Evolutionary conservation across 2,329 filamentous ascomycete genomes (phyloP).

Genomic region (Trichoderma endophyticum): DNA sequence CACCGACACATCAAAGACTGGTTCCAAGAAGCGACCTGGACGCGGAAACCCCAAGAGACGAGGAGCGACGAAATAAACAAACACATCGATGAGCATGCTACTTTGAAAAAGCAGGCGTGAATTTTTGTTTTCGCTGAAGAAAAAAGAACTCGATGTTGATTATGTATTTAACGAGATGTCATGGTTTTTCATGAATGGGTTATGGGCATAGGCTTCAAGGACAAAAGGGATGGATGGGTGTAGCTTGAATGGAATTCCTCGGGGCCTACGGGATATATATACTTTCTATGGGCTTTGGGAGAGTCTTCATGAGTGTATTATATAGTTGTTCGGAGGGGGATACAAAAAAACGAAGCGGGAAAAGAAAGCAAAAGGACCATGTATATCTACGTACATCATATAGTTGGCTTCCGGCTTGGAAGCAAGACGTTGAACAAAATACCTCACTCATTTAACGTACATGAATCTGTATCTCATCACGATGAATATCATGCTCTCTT

Average conservation of each 20-base stretch:
- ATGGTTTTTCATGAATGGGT: constrained; percentile 12
- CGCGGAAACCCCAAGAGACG: constrained; percentile 56
- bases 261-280: background rate
- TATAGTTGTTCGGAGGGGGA: constrained; percentile 9
- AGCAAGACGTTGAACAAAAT: constrained; percentile 16
- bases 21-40: constrained; percentile 53
- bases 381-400: constrained; percentile 12
- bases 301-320: constrained; percentile 14
- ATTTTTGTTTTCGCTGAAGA: background rate
- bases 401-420: constrained; percentile 4
- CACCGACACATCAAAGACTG: constrained; percentile 48
- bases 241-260: background rate
- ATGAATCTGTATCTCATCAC: background rate
- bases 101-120: background rate
- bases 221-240: background rate
- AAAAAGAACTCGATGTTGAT: background rate
- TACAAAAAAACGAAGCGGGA: background rate
- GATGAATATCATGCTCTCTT: background rate
- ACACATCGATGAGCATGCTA: background rate
- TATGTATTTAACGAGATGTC: constrained; percentile 3
- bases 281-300: background rate
- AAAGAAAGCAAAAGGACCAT: background rate
- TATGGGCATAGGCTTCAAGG: background rate
- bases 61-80: constrained; percentile 28
- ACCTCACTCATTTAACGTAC: constrained; percentile 23